phyloP scores from a whole-genome alignment of 1,284 basidiomycete species.

The Schizophyllum commune region DNA sequence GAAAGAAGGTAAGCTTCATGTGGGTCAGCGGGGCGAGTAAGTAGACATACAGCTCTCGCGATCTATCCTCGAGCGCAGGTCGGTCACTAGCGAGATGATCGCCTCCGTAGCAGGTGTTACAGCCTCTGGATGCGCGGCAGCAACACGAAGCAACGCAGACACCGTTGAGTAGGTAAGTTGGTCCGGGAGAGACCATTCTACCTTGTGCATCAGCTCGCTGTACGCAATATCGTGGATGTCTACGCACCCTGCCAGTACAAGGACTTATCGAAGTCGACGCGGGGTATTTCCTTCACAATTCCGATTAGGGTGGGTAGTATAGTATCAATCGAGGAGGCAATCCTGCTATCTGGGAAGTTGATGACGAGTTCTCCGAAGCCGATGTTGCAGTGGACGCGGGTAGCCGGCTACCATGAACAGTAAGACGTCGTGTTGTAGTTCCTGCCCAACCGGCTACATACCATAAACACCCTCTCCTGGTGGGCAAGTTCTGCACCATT shows the following conservation, averaged over 20 bases:
- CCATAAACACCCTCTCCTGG: slow-evolving; percentile 47
- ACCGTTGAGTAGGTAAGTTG: slow-evolving; percentile 73
- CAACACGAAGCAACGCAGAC: slow-evolving; percentile 65
- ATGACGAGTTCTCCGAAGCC: slow-evolving; percentile 69
- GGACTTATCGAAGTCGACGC: slow-evolving; percentile 68
- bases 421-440: background rate
- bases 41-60: slow-evolving; percentile 43
- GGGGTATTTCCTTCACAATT: slow-evolving; percentile 61
- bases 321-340: slow-evolving; percentile 39
- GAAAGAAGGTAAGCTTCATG: background rate
- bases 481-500: slow-evolving; percentile 11
- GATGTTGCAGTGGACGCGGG: slow-evolving; percentile 66
- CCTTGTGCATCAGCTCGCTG: slow-evolving; percentile 8
- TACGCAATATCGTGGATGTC: background rate
- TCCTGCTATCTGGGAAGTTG: slow-evolving; percentile 49
- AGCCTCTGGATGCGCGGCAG: slow-evolving; percentile 42
- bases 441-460: slow-evolving; percentile 20
- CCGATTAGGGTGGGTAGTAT: slow-evolving; percentile 53
- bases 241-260: slow-evolving; percentile 69
- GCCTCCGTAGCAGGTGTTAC: slow-evolving; percentile 42
- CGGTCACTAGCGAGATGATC: slow-evolving; percentile 54
- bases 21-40: background rate
- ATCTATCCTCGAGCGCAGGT: slow-evolving; percentile 48
- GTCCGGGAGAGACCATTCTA: slow-evolving; percentile 78
- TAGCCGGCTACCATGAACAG: slow-evolving; percentile 37